Percentiles rank a stretch among this genome's conserved stretches.
Evolutionary conservation across 345 rosid species (phyloP).

Genomic region (Eucalyptus sideroxylon): DNA sequence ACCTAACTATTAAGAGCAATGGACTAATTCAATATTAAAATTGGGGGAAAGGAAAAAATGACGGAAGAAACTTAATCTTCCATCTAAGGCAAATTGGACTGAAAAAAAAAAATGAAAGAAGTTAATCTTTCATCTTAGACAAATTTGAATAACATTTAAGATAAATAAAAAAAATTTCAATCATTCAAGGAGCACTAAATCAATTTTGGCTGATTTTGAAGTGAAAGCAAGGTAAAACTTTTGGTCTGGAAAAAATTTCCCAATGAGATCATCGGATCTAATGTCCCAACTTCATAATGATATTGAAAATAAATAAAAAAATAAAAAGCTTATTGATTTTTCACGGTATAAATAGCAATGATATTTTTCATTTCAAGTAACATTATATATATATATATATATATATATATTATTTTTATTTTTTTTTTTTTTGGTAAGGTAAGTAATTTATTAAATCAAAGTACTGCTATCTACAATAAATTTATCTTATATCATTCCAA

Average conservation of each 20-base stretch:
- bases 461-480: not conserved
- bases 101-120: not conserved
- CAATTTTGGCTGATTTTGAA: not conserved
- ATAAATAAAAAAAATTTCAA: too few relatives aligned
- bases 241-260: not conserved
- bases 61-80: not conserved
- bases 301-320: not conserved
- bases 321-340: not conserved
- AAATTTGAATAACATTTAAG: not conserved
- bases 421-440: too few relatives aligned
- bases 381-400: too few relatives aligned
- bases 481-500: too few relatives aligned
- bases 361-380: not conserved
- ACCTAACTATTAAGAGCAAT: not conserved
- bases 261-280: not conserved
- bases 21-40: not conserved
- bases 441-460: not conserved
- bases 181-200: not conserved
- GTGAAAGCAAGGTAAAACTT: not conserved
- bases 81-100: not conserved
- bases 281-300: accelerated
- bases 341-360: too few relatives aligned
- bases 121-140: not conserved
- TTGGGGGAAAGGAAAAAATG: not conserved
- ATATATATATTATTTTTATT: too few relatives aligned